These are phyloP conservation scores for Schizosaccharomyces lindneri DNA, from an alignment of 805 yeast genomes.

Conservation along the genomic window DNA sequence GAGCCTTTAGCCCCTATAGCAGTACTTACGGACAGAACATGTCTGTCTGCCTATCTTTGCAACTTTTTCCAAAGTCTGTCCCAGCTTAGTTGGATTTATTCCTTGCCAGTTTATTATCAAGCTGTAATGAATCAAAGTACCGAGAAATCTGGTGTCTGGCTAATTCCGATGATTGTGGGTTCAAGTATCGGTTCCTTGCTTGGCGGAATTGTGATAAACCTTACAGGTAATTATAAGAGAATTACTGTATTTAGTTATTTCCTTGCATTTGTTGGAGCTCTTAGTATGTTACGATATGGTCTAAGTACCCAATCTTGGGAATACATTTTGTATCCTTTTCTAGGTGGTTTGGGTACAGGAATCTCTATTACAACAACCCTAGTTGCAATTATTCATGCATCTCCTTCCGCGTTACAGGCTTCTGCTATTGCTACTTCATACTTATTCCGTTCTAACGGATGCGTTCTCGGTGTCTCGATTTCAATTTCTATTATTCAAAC, in stretches of 20 bases:
- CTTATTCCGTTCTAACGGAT: slow-evolving; percentile 46
- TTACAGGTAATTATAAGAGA: slow-evolving; percentile 23
- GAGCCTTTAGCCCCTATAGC: slow-evolving; percentile 48
- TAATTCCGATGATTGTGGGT: slow-evolving; percentile 32
- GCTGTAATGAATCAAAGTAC: slow-evolving; percentile 29
- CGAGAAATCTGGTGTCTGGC: slow-evolving; percentile 29
- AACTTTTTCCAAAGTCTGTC: slow-evolving; percentile 54
- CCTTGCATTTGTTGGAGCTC: background rate
- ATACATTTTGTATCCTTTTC: slow-evolving; percentile 11
- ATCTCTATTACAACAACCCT: slow-evolving; percentile 31
- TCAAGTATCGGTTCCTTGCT: slow-evolving; percentile 41
- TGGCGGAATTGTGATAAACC: slow-evolving; percentile 40
- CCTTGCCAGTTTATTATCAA: slow-evolving; percentile 43
- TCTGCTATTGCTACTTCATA: slow-evolving; percentile 54
- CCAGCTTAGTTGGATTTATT: slow-evolving; percentile 35
- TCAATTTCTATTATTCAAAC: slow-evolving; percentile 32
- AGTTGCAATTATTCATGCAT: slow-evolving; percentile 40
- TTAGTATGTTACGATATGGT: background rate
- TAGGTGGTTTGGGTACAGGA: slow-evolving; percentile 34
- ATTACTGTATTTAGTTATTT: slow-evolving; percentile 7
- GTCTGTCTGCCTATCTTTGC: slow-evolving; percentile 37
- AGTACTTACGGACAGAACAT: slow-evolving; percentile 31
- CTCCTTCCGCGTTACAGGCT: slow-evolving; percentile 34
- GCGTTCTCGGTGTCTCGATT: slow-evolving; percentile 39
- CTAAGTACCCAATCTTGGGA: background rate